Percentiles rank a stretch among this genome's conserved stretches.
phyloP scores from a whole-genome alignment of 768 basidiomycete genomes.

The Sarcodon sp. region DNA sequence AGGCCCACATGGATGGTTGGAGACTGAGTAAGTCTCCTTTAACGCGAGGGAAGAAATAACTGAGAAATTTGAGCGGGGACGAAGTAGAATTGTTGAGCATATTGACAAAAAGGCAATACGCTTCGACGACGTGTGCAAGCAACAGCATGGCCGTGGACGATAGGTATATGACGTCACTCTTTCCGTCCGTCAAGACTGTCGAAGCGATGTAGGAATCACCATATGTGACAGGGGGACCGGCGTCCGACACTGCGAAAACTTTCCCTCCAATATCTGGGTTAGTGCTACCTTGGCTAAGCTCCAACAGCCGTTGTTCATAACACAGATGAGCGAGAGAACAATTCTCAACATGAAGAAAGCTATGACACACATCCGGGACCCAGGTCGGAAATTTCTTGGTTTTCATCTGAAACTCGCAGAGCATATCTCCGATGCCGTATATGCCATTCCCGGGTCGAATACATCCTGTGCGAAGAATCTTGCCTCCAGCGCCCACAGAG shows the following conservation, averaged over 20 bases:
- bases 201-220: conserved; percentile 50
- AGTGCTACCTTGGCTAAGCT: conserved; percentile 23
- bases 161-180: conserved; percentile 38
- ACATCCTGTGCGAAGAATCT: conserved; percentile 49
- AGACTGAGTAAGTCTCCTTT: conserved; percentile 21
- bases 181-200: conserved; percentile 41
- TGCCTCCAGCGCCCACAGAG: conserved; percentile 19
- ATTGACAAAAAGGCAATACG: conserved; percentile 34
- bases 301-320: conserved; percentile 62
- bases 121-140: conserved; percentile 48
- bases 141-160: conserved; percentile 54
- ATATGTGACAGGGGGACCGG: conserved; percentile 47
- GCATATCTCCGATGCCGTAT: conserved; percentile 62
- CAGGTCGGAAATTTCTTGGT: conserved; percentile 51
- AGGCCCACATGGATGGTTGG: conserved; percentile 24
- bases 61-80: conserved; percentile 19
- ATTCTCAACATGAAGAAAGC: conserved; percentile 68
- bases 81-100: conserved; percentile 21
- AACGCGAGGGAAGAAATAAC: conserved; percentile 11
- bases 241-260: conserved; percentile 53
- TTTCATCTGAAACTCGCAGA: conserved; percentile 50
- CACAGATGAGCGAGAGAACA: conserved; percentile 57
- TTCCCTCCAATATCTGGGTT: conserved; percentile 65
- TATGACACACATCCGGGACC: conserved; percentile 43
- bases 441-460: conserved; percentile 72